Conservation (phyloP, 305 asterid genomes). For the Solanum hybrid region DNA sequence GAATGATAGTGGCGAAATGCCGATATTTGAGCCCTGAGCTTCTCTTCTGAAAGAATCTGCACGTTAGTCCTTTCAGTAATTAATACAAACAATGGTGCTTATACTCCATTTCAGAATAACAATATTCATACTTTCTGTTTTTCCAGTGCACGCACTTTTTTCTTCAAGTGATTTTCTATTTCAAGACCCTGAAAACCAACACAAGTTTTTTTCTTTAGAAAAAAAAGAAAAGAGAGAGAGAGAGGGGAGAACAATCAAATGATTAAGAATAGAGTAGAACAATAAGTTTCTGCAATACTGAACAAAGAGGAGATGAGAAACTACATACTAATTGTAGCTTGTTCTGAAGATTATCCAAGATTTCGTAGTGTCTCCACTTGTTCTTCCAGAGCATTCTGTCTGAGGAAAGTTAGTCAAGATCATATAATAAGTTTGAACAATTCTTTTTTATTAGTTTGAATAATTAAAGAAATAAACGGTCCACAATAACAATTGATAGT, state of each 20-base stretch:
- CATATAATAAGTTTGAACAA: slow-evolving; percentile 1
- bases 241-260: slow-evolving; percentile 6
- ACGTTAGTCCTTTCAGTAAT: slow-evolving; percentile 8
- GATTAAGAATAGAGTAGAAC: slow-evolving; percentile 8
- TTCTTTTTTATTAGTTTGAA: neutral
- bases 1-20: slow-evolving; percentile 42
- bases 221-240: too few species aligned
- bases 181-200: slow-evolving; percentile 64
- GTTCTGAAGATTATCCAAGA: slow-evolving; percentile 53
- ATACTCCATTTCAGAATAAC: neutral
- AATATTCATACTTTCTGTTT: slow-evolving; percentile 51
- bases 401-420: slow-evolving; percentile 43
- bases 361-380: slow-evolving; percentile 61
- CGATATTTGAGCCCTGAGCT: slow-evolving; percentile 45
- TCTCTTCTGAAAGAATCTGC: slow-evolving; percentile 52
- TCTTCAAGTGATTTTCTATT: slow-evolving; percentile 83
- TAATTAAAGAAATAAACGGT: neutral
- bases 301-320: neutral
- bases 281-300: neutral
- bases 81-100: slow-evolving; percentile 4
- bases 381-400: slow-evolving; percentile 88
- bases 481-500: neutral
- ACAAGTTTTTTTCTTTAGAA: neutral
- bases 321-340: slow-evolving; percentile 59
- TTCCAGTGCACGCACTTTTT: slow-evolving; percentile 49